Conservation (phyloP, 495 filamentous ascomycete genomes). For the Trichoderma asperelloides region DNA sequence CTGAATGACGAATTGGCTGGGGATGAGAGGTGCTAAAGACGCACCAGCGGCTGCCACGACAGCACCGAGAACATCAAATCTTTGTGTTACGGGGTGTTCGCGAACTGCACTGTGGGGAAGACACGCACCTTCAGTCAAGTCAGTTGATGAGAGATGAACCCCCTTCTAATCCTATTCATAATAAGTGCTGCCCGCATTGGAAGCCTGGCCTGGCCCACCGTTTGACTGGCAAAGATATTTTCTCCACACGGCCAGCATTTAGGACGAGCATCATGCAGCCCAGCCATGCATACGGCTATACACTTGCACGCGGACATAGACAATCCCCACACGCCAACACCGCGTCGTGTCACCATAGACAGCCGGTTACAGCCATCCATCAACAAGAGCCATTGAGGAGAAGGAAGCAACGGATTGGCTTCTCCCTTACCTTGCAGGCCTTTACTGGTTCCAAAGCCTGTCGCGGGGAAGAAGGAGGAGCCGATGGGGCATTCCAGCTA, state of each 20-base stretch:
- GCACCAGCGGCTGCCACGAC: constrained; percentile 4
- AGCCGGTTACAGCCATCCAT: constrained; percentile 1
- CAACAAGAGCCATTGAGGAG: neutral
- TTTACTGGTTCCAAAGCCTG: neutral
- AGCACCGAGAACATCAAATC: neutral
- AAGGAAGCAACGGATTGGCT: neutral
- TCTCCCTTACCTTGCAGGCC: neutral
- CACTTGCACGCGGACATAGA: neutral
- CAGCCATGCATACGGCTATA: neutral
- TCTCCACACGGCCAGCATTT: neutral
- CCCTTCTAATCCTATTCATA: neutral
- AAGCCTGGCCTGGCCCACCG: neutral
- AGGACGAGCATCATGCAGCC: neutral
- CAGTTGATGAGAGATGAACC: neutral
- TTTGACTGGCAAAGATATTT: neutral
- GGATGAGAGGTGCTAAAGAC: neutral
- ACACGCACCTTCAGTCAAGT: neutral
- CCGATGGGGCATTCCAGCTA: neutral
- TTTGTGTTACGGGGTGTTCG: neutral
- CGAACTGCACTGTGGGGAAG: neutral
- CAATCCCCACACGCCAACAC: neutral
- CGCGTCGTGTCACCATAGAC: constrained; percentile 2
- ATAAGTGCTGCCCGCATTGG: neutral
- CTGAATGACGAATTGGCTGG: constrained; percentile 1
- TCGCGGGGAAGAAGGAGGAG: constrained; percentile 4